Evolutionary conservation across 208 protist species (phyloP).

Genomic region (Jaenimonas drosophilae): DNA sequence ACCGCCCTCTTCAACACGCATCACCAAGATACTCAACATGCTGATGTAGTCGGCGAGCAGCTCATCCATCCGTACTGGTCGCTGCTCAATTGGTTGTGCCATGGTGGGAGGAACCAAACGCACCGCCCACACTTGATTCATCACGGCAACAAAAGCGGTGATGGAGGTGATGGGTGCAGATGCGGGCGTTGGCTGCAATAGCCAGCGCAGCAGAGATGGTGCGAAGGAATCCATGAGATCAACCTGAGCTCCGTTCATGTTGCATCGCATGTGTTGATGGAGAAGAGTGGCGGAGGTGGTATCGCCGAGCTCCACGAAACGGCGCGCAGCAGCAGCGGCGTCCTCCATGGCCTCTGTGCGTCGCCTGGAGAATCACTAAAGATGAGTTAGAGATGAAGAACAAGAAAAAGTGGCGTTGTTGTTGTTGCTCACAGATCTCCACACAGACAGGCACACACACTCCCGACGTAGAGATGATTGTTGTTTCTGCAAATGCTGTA

Average conservation of each 20-base stretch:
- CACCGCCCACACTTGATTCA: conserved; percentile 58
- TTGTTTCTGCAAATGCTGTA: too few species aligned
- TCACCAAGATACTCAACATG: conserved; percentile 8
- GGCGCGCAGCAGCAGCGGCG: too few species aligned
- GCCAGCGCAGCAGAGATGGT: not conserved
- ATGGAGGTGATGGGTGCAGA: conserved; percentile 1
- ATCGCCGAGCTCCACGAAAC: too few species aligned
- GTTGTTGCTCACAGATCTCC: too few species aligned
- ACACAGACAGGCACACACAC: too few species aligned
- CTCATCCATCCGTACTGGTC: conserved; percentile 23
- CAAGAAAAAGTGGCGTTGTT: conserved; percentile 1
- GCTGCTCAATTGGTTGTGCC: conserved; percentile 26
- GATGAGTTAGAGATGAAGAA: conserved; percentile 1
- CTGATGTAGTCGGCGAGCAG: conserved; percentile 33
- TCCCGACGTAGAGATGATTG: too few species aligned
- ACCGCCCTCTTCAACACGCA: not conserved
- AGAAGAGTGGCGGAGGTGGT: too few species aligned
- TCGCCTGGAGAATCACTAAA: not conserved
- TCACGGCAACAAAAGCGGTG: conserved; percentile 29
- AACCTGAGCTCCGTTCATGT: too few species aligned
- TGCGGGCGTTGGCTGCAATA: not conserved
- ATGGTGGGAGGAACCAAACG: conserved; percentile 27
- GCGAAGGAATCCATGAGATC: not conserved
- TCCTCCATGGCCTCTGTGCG: not conserved
- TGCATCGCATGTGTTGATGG: too few species aligned